Evolutionary conservation across 345 rosid species (phyloP), one percentile per base, ranked within the genome.

Genomic region (Eutrema yunnanense): DNA sequence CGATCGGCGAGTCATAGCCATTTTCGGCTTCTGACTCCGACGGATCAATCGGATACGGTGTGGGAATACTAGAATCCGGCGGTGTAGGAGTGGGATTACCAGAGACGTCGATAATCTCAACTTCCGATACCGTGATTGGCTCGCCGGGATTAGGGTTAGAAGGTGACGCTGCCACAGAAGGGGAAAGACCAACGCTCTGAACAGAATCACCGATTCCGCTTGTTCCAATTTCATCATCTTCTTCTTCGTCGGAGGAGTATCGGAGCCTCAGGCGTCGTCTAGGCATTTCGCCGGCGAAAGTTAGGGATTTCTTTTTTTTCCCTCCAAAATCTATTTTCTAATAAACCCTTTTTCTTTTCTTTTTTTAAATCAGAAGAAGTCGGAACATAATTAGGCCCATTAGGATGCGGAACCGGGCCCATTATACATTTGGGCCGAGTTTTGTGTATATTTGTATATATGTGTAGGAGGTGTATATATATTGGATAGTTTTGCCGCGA

Each of bases 211-310:
- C 63, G 62, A 43, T 40, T 34, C 46, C 49, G 22, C 3, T 54
- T 30, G 57, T 73, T 27, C 56, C 82, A 9, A 0, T 48, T 37
- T n/a, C 77, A 34, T 65, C 81, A 12, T 68, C 82, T 13, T 74
- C 85, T 8, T 83, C 87, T 33, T 85, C 97, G 5, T 84, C 88
- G 60, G 94, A 85, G 50, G 70, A 79, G 72, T 71, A 59, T 46
- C 51, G 72, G 36, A 88, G 82, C 41, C 78, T 42, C 32, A 87
- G 84, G 57, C 92, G 90, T 66, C 97, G 73, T 69, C 92, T 71
- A 38, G 46, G 64, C 96, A 91, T 91, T 68, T 72, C 59, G 40
- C 70, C 78, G 71, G 72, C 54, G 52, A 72, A 72, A 57, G 6
- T 33, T 42, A 1, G 47, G 61, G 69, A 3, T 26, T 71, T 13